These are phyloP conservation scores for Pisolithus thermaeus DNA, from an alignment of 1,284 basidiomycete genomes.

Conservation along the genomic window DNA sequence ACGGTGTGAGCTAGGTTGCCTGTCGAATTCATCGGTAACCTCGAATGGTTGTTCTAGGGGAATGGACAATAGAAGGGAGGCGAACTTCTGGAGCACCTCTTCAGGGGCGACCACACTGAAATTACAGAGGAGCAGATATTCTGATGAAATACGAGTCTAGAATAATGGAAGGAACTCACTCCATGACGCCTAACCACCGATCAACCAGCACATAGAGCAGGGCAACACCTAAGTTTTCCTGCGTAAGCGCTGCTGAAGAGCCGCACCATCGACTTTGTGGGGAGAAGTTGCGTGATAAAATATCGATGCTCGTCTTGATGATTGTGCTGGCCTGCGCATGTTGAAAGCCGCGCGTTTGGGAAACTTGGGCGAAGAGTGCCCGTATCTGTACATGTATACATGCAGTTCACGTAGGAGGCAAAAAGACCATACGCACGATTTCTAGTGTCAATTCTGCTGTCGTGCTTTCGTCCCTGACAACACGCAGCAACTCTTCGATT, in stretches of 20 bases:
- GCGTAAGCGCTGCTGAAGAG: not conserved
- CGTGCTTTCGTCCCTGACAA: conserved; percentile 26
- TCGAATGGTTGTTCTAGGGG: not conserved
- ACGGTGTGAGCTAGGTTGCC: not conserved
- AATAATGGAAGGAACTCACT: not conserved
- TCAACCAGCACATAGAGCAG: not conserved
- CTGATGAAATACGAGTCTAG: not conserved
- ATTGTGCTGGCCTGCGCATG: conserved; percentile 19
- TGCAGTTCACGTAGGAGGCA: not conserved
- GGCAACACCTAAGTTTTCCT: too few species aligned
- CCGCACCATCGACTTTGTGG: not conserved
- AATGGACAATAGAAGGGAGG: not conserved
- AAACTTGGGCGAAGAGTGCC: conserved; percentile 35
- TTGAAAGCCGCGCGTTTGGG: not conserved
- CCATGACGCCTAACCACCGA: not conserved
- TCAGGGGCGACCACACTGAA: not conserved
- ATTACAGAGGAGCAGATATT: not conserved
- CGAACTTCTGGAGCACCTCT: not conserved
- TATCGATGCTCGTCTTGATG: conserved; percentile 9
- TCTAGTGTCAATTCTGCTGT: conserved; percentile 53
- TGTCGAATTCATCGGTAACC: not conserved
- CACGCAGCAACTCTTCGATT: conserved; percentile 20
- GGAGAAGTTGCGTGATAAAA: not conserved
- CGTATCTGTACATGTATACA: conserved; percentile 14
- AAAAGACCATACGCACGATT: conserved; percentile 40